A percentile compares a stretch with the other conserved stretches of the same genome.
Conservation (phyloP, 2,329 filamentous ascomycete genomes). For the Aspergillus udagawae region DNA sequence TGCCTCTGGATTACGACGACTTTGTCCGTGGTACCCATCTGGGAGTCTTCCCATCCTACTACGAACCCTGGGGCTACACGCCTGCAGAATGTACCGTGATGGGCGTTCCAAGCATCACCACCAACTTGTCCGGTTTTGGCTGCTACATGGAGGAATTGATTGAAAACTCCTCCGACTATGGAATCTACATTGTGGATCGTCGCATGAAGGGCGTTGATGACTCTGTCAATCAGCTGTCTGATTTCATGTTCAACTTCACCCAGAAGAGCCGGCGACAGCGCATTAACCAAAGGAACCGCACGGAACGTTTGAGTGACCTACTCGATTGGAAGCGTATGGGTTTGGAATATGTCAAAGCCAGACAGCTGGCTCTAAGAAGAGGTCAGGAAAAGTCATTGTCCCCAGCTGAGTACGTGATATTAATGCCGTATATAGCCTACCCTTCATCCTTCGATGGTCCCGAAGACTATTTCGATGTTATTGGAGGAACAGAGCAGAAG, state of each 20-base stretch:
- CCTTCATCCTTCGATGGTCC: constrained; percentile 73
- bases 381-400: constrained; percentile 26
- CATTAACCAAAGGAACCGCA: constrained; percentile 97
- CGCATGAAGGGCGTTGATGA: constrained; percentile 94
- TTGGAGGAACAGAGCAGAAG: constrained; percentile 90
- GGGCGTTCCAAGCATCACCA: constrained; percentile 97
- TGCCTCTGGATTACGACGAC: constrained; percentile 96
- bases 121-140: constrained; percentile 94
- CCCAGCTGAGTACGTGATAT: background rate
- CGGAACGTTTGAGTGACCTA: constrained; percentile 88
- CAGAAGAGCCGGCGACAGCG: constrained; percentile 91
- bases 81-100: constrained; percentile 98
- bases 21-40: constrained; percentile 96
- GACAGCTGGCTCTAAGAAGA: constrained; percentile 83
- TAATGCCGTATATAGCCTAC: constrained; percentile 58
- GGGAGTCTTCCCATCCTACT: constrained; percentile 95
- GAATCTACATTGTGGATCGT: constrained; percentile 97
- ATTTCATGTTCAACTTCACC: constrained; percentile 91
- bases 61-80: constrained; percentile 98
- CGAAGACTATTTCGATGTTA: constrained; percentile 82
- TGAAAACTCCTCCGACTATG: constrained; percentile 95
- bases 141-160: constrained; percentile 99
- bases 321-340: constrained; percentile 99
- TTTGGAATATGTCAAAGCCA: constrained; percentile 97
- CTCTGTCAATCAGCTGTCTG: constrained; percentile 89